phyloP scores from a whole-genome alignment of 2,329 filamentous ascomycete genomes.

The Fusarium coicis region DNA sequence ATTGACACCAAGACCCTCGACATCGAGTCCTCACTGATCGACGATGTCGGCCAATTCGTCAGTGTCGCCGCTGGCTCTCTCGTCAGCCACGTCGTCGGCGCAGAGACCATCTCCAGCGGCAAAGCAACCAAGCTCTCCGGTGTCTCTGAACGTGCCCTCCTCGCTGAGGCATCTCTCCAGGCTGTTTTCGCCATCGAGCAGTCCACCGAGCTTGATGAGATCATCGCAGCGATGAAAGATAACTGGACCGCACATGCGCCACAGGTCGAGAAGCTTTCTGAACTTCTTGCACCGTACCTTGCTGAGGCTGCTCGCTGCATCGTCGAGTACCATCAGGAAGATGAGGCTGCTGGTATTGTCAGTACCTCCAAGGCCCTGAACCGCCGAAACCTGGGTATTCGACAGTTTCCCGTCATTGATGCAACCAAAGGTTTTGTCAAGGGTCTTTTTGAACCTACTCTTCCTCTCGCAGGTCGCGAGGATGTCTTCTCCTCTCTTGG shows the following conservation, averaged over 20 bases:
- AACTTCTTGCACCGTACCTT: constrained; percentile 17
- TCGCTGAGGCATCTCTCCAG: constrained; percentile 21
- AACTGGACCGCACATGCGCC: constrained; percentile 24
- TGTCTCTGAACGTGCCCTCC: background rate
- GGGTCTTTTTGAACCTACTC: constrained; percentile 27
- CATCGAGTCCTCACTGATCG: background rate
- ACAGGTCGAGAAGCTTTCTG: constrained; percentile 6
- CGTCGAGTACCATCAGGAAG: background rate
- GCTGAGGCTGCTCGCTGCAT: constrained; percentile 10
- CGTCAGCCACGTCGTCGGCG: background rate
- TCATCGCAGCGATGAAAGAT: constrained; percentile 22
- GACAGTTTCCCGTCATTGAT: background rate
- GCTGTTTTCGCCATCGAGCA: constrained; percentile 26
- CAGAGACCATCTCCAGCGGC: background rate
- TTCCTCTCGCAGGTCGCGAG: constrained; percentile 17
- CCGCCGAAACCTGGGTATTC: constrained; percentile 10
- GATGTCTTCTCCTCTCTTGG: constrained; percentile 25
- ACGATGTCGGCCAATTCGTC: background rate
- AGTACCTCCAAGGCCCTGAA: background rate
- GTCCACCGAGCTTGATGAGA: constrained; percentile 26
- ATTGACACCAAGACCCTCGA: background rate
- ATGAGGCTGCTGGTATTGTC: background rate
- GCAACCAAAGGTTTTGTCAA: constrained; percentile 13
- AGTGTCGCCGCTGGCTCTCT: background rate
- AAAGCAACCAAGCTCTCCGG: background rate